Conservation (phyloP, 768 basidiomycete species). For the Amanita phalloides region DNA sequence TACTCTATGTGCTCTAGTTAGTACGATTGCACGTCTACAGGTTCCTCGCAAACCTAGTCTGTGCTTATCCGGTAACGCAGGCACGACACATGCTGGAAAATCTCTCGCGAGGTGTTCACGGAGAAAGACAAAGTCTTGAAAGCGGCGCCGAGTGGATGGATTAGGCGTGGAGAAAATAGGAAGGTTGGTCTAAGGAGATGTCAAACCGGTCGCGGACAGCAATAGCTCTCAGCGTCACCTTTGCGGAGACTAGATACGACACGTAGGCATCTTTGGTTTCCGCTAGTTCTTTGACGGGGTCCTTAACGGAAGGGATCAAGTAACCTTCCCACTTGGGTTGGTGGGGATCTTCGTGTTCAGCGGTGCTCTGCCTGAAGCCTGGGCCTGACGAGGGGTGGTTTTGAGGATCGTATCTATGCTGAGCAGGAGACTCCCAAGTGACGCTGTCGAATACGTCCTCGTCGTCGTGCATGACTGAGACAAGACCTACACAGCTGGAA, state of each 20-base stretch:
- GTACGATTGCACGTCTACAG: background rate
- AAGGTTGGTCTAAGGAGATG: conserved; percentile 65
- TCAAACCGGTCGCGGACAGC: background rate
- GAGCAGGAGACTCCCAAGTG: conserved; percentile 75
- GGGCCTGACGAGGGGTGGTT: conserved; percentile 40
- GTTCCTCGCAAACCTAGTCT: conserved; percentile 61
- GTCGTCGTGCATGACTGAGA: conserved; percentile 59
- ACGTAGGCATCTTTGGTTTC: conserved; percentile 98
- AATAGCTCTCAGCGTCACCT: conserved; percentile 37
- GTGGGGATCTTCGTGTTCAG: conserved; percentile 62
- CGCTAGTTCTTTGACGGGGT: conserved; percentile 91
- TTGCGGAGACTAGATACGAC: conserved; percentile 83
- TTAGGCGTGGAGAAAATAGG: conserved; percentile 71
- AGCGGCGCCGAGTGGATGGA: conserved; percentile 76
- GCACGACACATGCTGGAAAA: conserved; percentile 97
- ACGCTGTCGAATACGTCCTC: conserved; percentile 90
- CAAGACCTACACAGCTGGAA: conserved; percentile 11
- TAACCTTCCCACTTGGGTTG: conserved; percentile 90
- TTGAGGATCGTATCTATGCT: conserved; percentile 38
- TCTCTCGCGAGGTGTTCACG: conserved; percentile 80
- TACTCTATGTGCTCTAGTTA: conserved; percentile 54
- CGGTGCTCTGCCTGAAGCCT: conserved; percentile 75
- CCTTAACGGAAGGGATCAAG: conserved; percentile 73
- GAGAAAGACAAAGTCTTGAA: conserved; percentile 95
- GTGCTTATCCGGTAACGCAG: conserved; percentile 94